Base-by-base conservation (phyloP, 345 rosid genomes). In the Clausena lansium region DNA sequence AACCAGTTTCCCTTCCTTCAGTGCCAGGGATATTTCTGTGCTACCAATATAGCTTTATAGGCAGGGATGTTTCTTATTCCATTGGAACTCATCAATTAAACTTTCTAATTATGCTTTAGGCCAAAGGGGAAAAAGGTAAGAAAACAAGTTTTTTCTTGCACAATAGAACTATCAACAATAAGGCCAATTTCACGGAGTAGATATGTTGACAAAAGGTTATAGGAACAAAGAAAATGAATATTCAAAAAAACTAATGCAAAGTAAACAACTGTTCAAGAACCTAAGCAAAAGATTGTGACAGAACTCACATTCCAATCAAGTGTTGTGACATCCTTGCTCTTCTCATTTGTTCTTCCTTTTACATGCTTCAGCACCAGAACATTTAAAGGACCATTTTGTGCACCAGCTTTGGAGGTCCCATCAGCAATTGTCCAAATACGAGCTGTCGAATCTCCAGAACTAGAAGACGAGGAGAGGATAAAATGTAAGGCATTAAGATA, bases 381-480 rank as follows among this genome's bases (percentile, higher is more conserved):
- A 73, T 79, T 87, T 74, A 76, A 69, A 20, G 88, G 88, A 86
- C 88, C 83, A 80, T 80, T 88, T 54, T 82, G 91, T 14, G 74
- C 71, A 77, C 83, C 85, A 73, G 95, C 83, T 78, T 80, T 89
- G 76, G 86, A 76, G 57, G 85, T 47, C 25, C 88, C 93, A 73
- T 94, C 94, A 7, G 93, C 83, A 83, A 97, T 91, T 71, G 85
- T 83, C 99, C 99, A 97, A 76, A 97, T 94, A 9, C 99, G 96
- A 76, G 99, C 98, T 60, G 98, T 94, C 25, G 98, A 94, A 84
- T 97, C 99, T 77, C 99, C 99, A 72, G 99, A 97, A 77, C 99
- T 97, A 75, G 38, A 65, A 70, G 58, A 77, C 38, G 52, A 30
- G 41, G 73, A 45, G 41, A 57, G 45, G 60, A 63, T 60, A 19